These are phyloP conservation scores for Lipomyces yamadae DNA, from an alignment of 805 yeast genomes.

Conservation along the genomic window DNA sequence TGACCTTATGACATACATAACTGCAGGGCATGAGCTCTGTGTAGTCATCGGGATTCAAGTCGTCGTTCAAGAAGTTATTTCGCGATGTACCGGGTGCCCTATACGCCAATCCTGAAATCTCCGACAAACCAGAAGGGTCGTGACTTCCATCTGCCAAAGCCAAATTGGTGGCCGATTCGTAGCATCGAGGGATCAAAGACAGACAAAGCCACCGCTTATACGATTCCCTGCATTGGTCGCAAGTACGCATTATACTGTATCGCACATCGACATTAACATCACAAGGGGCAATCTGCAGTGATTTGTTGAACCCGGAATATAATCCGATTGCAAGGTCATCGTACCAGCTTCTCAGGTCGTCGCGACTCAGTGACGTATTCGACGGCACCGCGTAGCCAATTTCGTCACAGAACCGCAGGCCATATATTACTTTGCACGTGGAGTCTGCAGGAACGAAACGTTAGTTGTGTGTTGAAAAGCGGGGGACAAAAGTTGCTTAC, in stretches of 20 bases:
- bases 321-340: conserved; percentile 63
- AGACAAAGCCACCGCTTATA: conserved; percentile 91
- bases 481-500: background rate
- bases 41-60: conserved; percentile 64
- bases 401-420: conserved; percentile 72
- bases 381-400: conserved; percentile 90
- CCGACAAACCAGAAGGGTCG: conserved; percentile 32
- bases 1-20: conserved; percentile 76
- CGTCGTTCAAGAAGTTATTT: conserved; percentile 59
- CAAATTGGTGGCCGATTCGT: conserved; percentile 49
- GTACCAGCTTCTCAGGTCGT: conserved; percentile 55
- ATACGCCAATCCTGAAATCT: conserved; percentile 9
- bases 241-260: conserved; percentile 74
- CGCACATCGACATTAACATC: conserved; percentile 63
- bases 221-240: conserved; percentile 70
- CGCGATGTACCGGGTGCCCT: conserved; percentile 52
- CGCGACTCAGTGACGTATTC: conserved; percentile 46
- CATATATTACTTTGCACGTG: conserved; percentile 75
- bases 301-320: conserved; percentile 71
- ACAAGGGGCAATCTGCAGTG: conserved; percentile 78
- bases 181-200: conserved; percentile 84
- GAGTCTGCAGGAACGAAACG: conserved; percentile 46
- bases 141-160: background rate
- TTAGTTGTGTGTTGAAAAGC: background rate
- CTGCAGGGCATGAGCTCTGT: conserved; percentile 87